Evolutionary conservation across 2,329 filamentous ascomycete genomes (phyloP).

Genomic region (Fusarium globosum): DNA sequence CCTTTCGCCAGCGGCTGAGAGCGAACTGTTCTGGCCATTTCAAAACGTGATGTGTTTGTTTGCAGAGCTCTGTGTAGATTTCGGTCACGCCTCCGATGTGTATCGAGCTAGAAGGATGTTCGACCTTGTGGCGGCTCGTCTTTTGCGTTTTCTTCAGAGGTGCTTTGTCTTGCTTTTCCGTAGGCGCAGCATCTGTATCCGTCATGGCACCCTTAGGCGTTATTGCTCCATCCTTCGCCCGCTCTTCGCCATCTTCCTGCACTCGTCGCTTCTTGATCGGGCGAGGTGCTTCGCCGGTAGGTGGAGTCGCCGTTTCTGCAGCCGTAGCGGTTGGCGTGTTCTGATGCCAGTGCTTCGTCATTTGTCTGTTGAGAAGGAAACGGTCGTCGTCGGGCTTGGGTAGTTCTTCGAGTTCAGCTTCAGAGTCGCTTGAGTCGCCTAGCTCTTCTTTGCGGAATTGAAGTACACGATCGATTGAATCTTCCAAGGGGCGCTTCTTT

Average conservation of each 20-base stretch:
- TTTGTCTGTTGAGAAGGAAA: conserved; percentile 56
- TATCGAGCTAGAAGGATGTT: conserved; percentile 37
- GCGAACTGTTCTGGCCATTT: no score
- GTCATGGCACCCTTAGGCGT: conserved; percentile 36
- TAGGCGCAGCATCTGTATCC: conserved; percentile 27
- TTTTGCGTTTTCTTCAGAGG: conserved; percentile 48
- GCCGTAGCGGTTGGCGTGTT: conserved; percentile 18
- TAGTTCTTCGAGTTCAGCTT: conserved; percentile 59
- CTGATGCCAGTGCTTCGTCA: conserved; percentile 55
- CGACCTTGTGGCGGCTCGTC: conserved; percentile 47
- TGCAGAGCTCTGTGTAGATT: no score
- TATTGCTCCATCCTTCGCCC: conserved; percentile 13
- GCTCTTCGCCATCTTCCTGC: conserved; percentile 45
- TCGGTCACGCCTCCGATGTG: conserved; percentile 44
- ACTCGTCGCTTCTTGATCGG: conserved; percentile 50
- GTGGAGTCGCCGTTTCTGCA: background rate
- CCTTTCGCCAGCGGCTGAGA: no score
- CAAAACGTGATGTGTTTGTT: no score
- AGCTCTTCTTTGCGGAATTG: conserved; percentile 75
- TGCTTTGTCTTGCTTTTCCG: conserved; percentile 45
- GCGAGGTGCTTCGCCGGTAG: conserved; percentile 36
- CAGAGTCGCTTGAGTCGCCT: conserved; percentile 64
- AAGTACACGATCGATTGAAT: conserved; percentile 85
- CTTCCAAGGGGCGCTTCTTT: conserved; percentile 84
- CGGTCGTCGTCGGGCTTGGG: conserved; percentile 49